Percentiles rank a stretch among this genome's conserved stretches.
Evolutionary conservation across 164 flowering plant species (phyloP).

Genomic region (Vitis rotundifolia): DNA sequence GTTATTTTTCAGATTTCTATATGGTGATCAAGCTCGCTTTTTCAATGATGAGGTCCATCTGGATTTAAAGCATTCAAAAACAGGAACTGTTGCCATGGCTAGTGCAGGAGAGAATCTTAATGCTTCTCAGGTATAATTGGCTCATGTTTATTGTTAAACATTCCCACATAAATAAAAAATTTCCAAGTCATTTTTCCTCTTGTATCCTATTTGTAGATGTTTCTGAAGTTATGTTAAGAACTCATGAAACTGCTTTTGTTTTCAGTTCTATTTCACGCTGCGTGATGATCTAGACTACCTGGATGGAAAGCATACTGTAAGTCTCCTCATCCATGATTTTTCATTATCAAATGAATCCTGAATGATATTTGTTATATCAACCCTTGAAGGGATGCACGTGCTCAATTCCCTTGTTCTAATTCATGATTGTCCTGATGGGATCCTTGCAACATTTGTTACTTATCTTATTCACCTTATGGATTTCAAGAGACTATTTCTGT

Average conservation of each 20-base stretch:
- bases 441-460: too few species aligned
- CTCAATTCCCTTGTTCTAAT: too few species aligned
- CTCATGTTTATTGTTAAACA: not conserved
- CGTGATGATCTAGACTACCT: constrained; percentile 96
- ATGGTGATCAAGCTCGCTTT: constrained; percentile 97
- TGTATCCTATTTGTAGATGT: not conserved
- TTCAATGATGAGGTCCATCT: constrained; percentile 86
- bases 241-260: constrained; percentile 6
- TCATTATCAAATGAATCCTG: not conserved
- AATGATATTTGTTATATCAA: too few species aligned
- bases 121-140: constrained; percentile 84
- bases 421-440: too few species aligned
- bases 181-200: not conserved
- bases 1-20: constrained; percentile 61
- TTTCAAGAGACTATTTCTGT: too few species aligned
- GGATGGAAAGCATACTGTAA: constrained; percentile 92
- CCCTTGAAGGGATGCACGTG: not conserved
- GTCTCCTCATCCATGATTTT: constrained; percentile 24
- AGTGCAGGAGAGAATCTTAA: constrained; percentile 95
- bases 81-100: constrained; percentile 93
- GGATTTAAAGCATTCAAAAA: constrained; percentile 86
- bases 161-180: not conserved
- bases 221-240: not conserved
- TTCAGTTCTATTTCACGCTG: constrained; percentile 90
- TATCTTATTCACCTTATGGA: too few species aligned